Evolutionary conservation across 805 yeast species (phyloP).

Genomic region (Spathaspora passalidarum): DNA sequence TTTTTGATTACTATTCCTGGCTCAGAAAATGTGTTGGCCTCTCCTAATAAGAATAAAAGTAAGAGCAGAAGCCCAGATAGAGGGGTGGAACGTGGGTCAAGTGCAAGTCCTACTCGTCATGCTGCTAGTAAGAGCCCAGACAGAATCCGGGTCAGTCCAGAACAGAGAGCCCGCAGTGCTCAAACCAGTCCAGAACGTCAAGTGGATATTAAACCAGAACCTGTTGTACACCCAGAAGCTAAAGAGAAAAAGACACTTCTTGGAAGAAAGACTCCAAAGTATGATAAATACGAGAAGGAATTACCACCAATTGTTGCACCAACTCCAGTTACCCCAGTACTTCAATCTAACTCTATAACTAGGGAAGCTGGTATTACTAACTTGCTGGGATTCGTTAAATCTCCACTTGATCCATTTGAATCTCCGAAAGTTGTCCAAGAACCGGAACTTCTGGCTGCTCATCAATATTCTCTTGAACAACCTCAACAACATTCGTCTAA

Average conservation of each 20-base stretch:
- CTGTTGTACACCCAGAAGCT: no score
- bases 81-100: background rate
- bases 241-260: no score
- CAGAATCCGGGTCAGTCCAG: background rate
- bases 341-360: background rate
- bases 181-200: no score
- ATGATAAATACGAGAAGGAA: background rate
- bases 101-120: background rate
- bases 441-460: background rate
- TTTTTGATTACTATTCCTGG: constrained; percentile 1
- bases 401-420: background rate
- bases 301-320: constrained; percentile 6
- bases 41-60: background rate
- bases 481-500: constrained; percentile 10
- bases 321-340: constrained; percentile 1
- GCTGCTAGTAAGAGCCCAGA: background rate
- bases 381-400: background rate
- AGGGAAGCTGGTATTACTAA: background rate
- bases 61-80: background rate
- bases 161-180: no score
- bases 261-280: no score
- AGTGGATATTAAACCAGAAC: no score
- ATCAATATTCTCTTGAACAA: background rate
- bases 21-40: background rate
- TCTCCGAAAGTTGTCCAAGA: background rate